Percentiles rank a stretch among this genome's conserved stretches.
Conservation (phyloP, 2,329 filamentous ascomycete genomes). For the Fusarium odoratissimum region DNA sequence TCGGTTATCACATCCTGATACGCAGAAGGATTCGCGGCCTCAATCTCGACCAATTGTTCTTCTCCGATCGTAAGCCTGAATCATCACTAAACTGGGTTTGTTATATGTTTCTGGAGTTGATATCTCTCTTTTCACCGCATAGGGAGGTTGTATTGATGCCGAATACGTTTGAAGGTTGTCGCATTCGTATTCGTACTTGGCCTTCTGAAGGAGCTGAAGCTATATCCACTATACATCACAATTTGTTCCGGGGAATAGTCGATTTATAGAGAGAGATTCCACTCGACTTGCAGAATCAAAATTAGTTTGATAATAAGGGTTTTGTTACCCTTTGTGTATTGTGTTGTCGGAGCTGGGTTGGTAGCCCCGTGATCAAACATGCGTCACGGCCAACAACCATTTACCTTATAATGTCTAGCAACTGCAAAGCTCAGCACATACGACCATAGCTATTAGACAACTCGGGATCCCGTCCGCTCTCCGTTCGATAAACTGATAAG, state of each 20-base stretch:
- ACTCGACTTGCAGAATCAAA: accelerated
- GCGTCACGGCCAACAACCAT: too few relatives aligned
- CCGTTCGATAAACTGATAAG: conserved; percentile 33
- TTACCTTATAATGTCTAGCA: background rate
- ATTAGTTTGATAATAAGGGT: too few relatives aligned
- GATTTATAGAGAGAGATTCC: too few relatives aligned
- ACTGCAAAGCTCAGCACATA: background rate
- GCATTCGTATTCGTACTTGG: conserved; percentile 31
- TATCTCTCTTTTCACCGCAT: background rate
- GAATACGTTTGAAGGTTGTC: conserved; percentile 13
- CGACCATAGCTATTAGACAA: conserved; percentile 33
- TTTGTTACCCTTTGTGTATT: background rate
- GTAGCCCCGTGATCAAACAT: background rate
- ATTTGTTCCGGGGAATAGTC: background rate
- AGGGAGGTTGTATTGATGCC: background rate
- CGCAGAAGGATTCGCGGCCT: background rate
- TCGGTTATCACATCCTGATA: conserved; percentile 1
- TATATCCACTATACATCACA: background rate
- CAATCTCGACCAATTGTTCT: background rate
- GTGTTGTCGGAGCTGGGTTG: background rate
- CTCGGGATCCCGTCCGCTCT: conserved; percentile 35
- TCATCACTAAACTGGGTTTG: background rate
- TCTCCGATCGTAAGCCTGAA: background rate
- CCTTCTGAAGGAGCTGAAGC: background rate
- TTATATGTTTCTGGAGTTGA: background rate